Base-by-base conservation (phyloP, 768 basidiomycete genomes). In the Pluteus cervinus region DNA sequence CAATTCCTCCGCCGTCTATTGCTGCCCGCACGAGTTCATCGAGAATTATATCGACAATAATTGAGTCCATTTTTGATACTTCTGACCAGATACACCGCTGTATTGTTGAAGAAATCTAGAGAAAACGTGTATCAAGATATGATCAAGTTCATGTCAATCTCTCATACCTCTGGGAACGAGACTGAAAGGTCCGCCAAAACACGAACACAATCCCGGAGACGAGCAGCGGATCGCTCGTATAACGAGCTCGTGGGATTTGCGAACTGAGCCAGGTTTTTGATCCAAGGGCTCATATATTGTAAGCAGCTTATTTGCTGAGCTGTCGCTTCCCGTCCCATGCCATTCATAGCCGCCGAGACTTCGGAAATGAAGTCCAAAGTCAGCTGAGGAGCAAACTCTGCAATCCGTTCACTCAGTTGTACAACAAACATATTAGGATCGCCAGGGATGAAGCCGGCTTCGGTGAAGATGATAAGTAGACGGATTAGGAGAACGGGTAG, bases 311-410 rank as follows among this genome's bases (percentile, higher is more conserved):
- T 76, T 25, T 81, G 79, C 33, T 84, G 81, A 1, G 60, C 69
- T 51, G 53, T 45, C 3, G 49, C 53, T 4, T 52, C 42, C 45
- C 62, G 61, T 43, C 54, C 69, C 68, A 63, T 70, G 31, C 66
- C 63, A n/a, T 66, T 61, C 68, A 86, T 76, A 3, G 79, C 74
- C 0, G 71, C 72, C 22, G 76, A 76, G 20, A 92, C 86, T 57
- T 92, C 91, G n/a, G 80, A 76, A 37, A 93, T 65, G 58, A 94
- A 88, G 57, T 94, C 91, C 12, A 94, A 64, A 0, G 90, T 92
- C 22, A 94, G 64, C 23, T 86, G 76, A 8, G 91, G 89, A n/a
- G 75, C 76, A 48, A 80, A 81, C 2, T 65, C 66, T 3, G 88
- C 77, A 11, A 91, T 60, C 29, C 72, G 74, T 42, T 84, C 84